Base-by-base conservation (phyloP, 441 rosid genomes). In the Cnidoscolus chayamansa region DNA sequence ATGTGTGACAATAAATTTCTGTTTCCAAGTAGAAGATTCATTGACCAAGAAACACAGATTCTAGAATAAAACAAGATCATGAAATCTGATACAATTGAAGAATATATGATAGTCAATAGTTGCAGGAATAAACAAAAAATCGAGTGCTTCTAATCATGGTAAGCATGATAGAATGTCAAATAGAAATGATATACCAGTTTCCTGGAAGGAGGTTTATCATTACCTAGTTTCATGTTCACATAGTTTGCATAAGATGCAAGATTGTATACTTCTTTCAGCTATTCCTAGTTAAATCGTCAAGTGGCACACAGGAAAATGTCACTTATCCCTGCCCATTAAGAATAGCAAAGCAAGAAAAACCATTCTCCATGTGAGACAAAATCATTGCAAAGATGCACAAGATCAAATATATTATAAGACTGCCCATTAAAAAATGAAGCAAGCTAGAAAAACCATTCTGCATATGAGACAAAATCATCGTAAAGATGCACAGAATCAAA, bases 201-300 rank as follows among this genome's bases (percentile, higher is more conserved):
- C 25, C 25, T 25, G 25, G 25, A 25, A 25, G 25, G 25, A 31
- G 56, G 51, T 56, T n/a, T 58, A 37, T 31, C 32, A 75, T 79
- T 80, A 85, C 83, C 89, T 63, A 81, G 73, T 78, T 85, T 84
- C 89, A 85, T 81, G 73, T 84, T 80, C 70, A 71, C 71, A 58
- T 75, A 43, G 73, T 76, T 69, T 65, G 66, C 70, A 48, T 32
- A 65, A 50, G 70, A 35, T 32, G 73, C 63, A 53, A 75, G 55
- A 45, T 59, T 17, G 62, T 68, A 60, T 48, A 76, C 32, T 48
- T 71, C 65, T 77, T 80, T 74, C 45, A 70, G 67, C 74, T 69
- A 45, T 62, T 50, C 20, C 31, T 43, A 47, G 81, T 64, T 35
- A 78, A 71, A 72, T 70, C 81, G 73, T 83, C 77, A 72, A 65